phyloP scores from a whole-genome alignment of 768 basidiomycete genomes.

The Cystofilobasidium capitatum region DNA sequence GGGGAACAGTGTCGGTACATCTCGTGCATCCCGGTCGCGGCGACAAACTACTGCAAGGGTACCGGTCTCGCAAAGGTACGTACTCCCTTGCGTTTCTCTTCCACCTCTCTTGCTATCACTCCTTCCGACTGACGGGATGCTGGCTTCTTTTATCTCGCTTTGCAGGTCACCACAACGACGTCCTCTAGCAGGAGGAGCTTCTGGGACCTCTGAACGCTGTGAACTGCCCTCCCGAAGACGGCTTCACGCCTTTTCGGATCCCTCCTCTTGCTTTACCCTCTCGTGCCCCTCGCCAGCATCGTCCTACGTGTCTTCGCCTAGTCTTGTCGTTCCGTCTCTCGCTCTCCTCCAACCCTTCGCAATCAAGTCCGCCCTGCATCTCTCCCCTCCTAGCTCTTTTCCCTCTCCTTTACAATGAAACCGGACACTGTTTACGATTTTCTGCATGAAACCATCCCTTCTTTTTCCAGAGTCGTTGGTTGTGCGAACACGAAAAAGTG shows the following conservation, averaged over 20 bases:
- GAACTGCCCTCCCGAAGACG: background rate
- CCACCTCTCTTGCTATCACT: background rate
- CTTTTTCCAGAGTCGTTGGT: too few relatives aligned
- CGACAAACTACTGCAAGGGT: constrained; percentile 23
- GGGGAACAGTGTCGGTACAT: too few relatives aligned
- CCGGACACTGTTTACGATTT: too few relatives aligned
- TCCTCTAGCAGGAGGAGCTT: constrained; percentile 16
- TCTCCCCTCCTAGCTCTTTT: too few relatives aligned
- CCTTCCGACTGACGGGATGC: constrained; percentile 6
- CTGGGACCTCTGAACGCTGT: constrained; percentile 24
- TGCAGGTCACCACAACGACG: constrained; percentile 12
- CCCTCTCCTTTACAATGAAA: too few relatives aligned
- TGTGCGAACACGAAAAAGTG: too few relatives aligned
- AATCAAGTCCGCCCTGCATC: too few relatives aligned
- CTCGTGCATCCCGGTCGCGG: background rate
- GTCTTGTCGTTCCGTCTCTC: background rate
- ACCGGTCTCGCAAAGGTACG: constrained; percentile 7
- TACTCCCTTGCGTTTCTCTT: background rate
- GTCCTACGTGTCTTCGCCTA: too few relatives aligned
- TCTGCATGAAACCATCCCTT: too few relatives aligned
- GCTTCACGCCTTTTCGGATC: background rate
- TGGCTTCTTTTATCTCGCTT: constrained; percentile 3
- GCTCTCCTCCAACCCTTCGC: constrained; percentile 17
- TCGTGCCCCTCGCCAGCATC: background rate
- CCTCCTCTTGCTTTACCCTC: background rate